Evolutionary conservation across 2,329 filamentous ascomycete species (phyloP).

Genomic region (Curvularia sp.): DNA sequence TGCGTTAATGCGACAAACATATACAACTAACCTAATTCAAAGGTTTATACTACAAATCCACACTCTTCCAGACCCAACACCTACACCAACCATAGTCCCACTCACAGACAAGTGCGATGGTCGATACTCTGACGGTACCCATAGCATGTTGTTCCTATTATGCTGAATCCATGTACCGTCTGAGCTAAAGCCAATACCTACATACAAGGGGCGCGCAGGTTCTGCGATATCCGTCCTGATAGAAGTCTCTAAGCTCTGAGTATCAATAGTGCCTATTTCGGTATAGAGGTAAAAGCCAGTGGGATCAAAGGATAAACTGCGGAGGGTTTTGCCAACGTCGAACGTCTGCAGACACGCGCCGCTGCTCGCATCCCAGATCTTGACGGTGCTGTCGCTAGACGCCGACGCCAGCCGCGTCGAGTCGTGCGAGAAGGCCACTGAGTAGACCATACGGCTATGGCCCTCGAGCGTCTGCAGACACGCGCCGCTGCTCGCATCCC

Average conservation of each 20-base stretch:
- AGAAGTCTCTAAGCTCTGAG: conserved; percentile 13
- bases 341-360: background rate
- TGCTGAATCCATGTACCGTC: conserved; percentile 30
- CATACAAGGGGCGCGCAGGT: conserved; percentile 20
- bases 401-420: too few species aligned
- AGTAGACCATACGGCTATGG: too few species aligned
- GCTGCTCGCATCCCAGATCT: background rate
- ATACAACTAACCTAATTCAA: conserved; percentile 3
- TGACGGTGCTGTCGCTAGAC: too few species aligned
- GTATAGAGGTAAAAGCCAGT: conserved; percentile 16
- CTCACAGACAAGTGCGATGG: conserved; percentile 26
- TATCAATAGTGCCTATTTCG: conserved; percentile 26
- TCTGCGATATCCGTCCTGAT: conserved; percentile 9
- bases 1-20: background rate
- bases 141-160: conserved; percentile 28
- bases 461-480: conserved; percentile 6
- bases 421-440: too few species aligned
- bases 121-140: conserved; percentile 36
- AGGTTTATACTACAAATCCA: conserved; percentile 23
- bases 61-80: conserved; percentile 26
- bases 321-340: background rate
- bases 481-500: background rate
- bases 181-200: conserved; percentile 23
- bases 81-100: conserved; percentile 24
- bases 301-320: background rate